These are phyloP conservation scores for Lactarius hengduanensis DNA, from an alignment of 768 basidiomycete species.

Conservation along the genomic window DNA sequence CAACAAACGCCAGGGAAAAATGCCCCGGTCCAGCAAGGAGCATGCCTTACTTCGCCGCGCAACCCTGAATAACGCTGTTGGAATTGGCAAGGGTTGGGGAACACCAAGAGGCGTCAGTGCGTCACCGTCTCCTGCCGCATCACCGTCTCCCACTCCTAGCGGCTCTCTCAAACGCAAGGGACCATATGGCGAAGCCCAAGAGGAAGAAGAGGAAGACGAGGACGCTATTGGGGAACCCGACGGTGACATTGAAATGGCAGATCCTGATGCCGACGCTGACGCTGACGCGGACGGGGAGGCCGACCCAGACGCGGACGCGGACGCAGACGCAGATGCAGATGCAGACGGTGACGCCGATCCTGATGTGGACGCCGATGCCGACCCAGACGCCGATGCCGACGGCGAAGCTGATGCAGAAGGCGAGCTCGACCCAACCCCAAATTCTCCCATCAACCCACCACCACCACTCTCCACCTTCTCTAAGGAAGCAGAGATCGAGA, in stretches of 20 bases:
- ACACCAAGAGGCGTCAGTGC: constrained; percentile 32
- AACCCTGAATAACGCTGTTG: constrained; percentile 39
- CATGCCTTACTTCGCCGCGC: constrained; percentile 36
- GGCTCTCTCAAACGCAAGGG: constrained; percentile 64
- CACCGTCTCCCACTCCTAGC: constrained; percentile 56
- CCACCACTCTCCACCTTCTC: constrained; percentile 69
- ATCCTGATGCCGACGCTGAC: constrained; percentile 61
- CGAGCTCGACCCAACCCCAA: constrained; percentile 62
- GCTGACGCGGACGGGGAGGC: constrained; percentile 41
- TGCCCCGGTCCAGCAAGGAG: constrained; percentile 30
- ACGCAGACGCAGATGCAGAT: constrained; percentile 49
- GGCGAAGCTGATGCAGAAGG: constrained; percentile 68
- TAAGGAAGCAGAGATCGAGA: constrained; percentile 99
- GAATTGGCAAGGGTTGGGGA: constrained; percentile 30
- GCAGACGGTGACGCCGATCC: constrained; percentile 6
- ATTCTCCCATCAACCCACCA: constrained; percentile 49
- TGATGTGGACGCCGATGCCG: constrained; percentile 38
- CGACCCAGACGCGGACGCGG: constrained; percentile 44
- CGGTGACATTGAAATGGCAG: constrained; percentile 40
- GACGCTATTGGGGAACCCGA: constrained; percentile 31
- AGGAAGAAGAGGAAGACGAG: constrained; percentile 57
- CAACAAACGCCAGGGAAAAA: constrained; percentile 30
- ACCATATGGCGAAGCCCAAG: constrained; percentile 60
- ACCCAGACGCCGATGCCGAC: constrained; percentile 58
- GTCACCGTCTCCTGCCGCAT: constrained; percentile 39